Percentiles rank a stretch among this genome's conserved stretches.
Conservation (phyloP, 352 stramenopile species). For the Aphanomyces euteiches region DNA sequence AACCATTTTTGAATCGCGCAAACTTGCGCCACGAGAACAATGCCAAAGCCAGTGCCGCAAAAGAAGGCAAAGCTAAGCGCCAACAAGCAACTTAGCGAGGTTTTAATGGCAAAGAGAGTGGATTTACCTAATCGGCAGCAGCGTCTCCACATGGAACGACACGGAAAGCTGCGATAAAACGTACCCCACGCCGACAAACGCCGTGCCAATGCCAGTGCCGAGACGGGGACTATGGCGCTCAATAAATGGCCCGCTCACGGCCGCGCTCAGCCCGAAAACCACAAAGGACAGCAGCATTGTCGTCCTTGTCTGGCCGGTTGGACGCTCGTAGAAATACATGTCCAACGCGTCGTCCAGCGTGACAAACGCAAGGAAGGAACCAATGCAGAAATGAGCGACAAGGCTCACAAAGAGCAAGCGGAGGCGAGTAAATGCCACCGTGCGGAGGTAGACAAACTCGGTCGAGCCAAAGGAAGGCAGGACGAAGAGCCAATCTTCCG, state of each 20-base stretch:
- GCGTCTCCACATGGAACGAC: too few species aligned
- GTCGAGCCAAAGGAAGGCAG: neutral
- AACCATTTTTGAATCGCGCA: slow-evolving; percentile 31
- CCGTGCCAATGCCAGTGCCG: slow-evolving; percentile 7
- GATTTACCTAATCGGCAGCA: slow-evolving; percentile 14
- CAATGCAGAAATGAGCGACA: neutral
- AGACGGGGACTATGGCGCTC: slow-evolving; percentile 20
- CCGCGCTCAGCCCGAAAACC: slow-evolving; percentile 21
- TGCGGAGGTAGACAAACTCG: too few species aligned
- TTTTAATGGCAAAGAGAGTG: slow-evolving; percentile 3
- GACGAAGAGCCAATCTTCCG: slow-evolving; percentile 18
- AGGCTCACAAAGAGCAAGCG: too few species aligned
- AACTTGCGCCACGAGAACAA: slow-evolving; percentile 15
- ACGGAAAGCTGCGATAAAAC: slow-evolving; percentile 21
- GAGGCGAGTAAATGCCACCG: too few species aligned
- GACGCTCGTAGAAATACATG: slow-evolving; percentile 11
- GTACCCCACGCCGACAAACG: slow-evolving; percentile 2
- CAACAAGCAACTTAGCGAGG: neutral
- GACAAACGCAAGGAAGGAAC: slow-evolving; percentile 26
- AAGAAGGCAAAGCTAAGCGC: slow-evolving; percentile 25
- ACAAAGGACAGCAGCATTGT: slow-evolving; percentile 17
- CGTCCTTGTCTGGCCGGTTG: neutral
- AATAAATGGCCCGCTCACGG: slow-evolving; percentile 24
- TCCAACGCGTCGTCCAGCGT: slow-evolving; percentile 16
- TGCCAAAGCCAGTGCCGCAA: slow-evolving; percentile 26